Percentiles rank a stretch among this genome's conserved stretches.
Conservation (phyloP, 1,139 yeast species). For the Hyphopichia burtonii region DNA sequence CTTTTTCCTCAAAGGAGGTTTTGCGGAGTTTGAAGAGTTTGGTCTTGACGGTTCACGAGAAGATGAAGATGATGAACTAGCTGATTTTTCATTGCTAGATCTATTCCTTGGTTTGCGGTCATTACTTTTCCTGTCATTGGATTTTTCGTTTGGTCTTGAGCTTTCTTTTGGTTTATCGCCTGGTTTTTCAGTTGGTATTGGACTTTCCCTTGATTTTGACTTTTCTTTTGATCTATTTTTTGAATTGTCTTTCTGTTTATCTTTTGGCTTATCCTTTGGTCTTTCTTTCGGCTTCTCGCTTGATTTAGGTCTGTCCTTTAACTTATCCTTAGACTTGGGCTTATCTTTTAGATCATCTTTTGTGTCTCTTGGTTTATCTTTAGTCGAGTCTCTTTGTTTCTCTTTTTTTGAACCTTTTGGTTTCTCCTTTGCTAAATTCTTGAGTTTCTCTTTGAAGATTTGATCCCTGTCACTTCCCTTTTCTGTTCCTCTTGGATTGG, state of each 20-base stretch:
- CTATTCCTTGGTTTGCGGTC: background rate
- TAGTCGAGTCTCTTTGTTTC: too few species aligned
- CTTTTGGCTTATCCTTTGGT: slow-evolving; percentile 2
- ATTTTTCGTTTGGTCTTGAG: background rate
- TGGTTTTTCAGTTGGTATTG: background rate
- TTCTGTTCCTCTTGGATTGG: too few species aligned
- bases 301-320: slow-evolving; percentile 2
- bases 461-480: too few species aligned
- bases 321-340: background rate
- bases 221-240: background rate
- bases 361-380: too few species aligned
- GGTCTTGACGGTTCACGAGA: too few species aligned
- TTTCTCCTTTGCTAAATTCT: background rate
- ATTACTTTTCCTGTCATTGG: background rate
- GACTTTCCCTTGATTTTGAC: background rate
- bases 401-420: slow-evolving; percentile 2
- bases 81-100: too few species aligned
- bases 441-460: too few species aligned
- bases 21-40: too few species aligned
- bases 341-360: background rate
- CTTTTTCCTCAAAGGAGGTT: too few species aligned
- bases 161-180: background rate
- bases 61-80: too few species aligned
- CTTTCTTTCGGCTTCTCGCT: slow-evolving; percentile 1
- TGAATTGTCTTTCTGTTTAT: background rate